These are phyloP conservation scores for Talaromyces sp. DNA, from an alignment of 2,329 filamentous ascomycete genomes.

Conservation along the genomic window DNA sequence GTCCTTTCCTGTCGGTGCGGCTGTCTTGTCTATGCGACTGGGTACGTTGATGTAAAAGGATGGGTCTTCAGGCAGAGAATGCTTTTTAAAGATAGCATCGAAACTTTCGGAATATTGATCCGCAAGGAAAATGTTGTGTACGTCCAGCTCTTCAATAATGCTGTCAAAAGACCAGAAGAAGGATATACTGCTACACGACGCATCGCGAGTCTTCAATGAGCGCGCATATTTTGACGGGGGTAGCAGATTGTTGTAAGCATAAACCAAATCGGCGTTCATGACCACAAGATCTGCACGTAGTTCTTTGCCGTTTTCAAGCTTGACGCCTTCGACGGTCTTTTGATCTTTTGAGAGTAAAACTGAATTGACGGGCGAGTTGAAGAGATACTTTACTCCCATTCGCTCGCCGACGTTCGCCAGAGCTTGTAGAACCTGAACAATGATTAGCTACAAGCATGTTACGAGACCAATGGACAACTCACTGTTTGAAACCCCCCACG, in stretches of 20 bases:
- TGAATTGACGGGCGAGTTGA: not conserved
- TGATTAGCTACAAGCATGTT: not conserved
- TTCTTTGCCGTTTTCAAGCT: not conserved
- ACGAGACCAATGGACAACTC: not conserved
- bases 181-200: not conserved
- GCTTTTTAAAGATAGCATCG: constrained; percentile 68
- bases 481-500: not conserved
- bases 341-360: not conserved
- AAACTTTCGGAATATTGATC: constrained; percentile 59
- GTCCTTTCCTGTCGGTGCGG: constrained; percentile 63
- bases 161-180: not conserved
- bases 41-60: constrained; percentile 77
- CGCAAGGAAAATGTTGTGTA: not conserved
- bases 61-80: constrained; percentile 63
- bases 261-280: not conserved
- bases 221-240: not conserved
- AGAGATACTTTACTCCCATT: not conserved
- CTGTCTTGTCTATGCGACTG: constrained; percentile 62
- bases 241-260: not conserved
- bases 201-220: not conserved
- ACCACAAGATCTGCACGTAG: not conserved
- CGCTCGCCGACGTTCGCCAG: not conserved
- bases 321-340: not conserved
- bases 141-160: not conserved
- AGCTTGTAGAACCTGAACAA: not conserved